Evolutionary conservation across 805 yeast genomes (phyloP).

Genomic region (Henningerozyma blattae): DNA sequence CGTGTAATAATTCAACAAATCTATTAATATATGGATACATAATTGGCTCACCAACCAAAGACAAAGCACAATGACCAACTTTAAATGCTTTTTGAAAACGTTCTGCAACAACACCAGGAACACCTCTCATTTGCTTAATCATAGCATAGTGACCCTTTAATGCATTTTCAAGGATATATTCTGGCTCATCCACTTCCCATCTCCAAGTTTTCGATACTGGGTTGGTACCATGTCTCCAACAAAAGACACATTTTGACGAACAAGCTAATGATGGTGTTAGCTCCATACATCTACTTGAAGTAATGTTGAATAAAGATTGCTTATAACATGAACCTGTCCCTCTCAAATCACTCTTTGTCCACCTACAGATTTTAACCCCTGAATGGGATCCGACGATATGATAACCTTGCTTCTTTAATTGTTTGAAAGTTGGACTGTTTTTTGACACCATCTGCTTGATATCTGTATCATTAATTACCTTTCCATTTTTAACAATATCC

Average conservation of each 20-base stretch:
- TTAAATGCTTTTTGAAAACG: conserved; percentile 84
- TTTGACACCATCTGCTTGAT: conserved; percentile 80
- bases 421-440: conserved; percentile 78
- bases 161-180: conserved; percentile 73
- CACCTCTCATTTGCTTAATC: conserved; percentile 90
- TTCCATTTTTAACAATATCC: conserved; percentile 52
- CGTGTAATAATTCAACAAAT: conserved; percentile 72
- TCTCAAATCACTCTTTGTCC: conserved; percentile 91
- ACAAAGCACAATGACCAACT: conserved; percentile 83
- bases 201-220: conserved; percentile 96
- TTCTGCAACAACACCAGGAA: conserved; percentile 85
- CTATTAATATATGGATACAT: conserved; percentile 86
- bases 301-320: conserved; percentile 83
- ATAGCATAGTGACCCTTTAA: conserved; percentile 80
- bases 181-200: conserved; percentile 91
- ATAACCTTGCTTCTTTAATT: conserved; percentile 86
- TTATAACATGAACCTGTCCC: conserved; percentile 94
- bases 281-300: conserved; percentile 89
- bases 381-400: conserved; percentile 89
- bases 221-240: conserved; percentile 97
- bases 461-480: conserved; percentile 21
- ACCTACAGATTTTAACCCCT: conserved; percentile 88
- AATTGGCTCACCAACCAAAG: conserved; percentile 90
- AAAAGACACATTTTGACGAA: conserved; percentile 89
- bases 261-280: conserved; percentile 90